phyloP scores from a whole-genome alignment of 257 asterid species.

The Solanum pennellii region DNA sequence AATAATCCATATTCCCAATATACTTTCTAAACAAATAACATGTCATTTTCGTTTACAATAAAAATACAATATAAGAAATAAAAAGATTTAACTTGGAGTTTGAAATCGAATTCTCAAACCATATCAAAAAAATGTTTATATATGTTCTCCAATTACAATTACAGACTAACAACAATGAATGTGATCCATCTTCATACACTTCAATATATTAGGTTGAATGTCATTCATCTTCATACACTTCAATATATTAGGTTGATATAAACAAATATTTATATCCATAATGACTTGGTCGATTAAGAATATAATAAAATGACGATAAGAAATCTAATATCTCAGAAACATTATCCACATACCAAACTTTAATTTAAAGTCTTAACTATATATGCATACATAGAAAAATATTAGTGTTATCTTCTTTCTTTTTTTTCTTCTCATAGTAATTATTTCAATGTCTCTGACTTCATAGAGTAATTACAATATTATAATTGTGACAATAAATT shows the following conservation, averaged over 20 bases:
- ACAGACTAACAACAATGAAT: no score
- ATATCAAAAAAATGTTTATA: no score
- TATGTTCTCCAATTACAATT: background rate
- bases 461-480: background rate
- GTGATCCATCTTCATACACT: background rate
- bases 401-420: background rate
- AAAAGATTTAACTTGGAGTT: no score
- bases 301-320: background rate
- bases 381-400: background rate
- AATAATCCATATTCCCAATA: background rate
- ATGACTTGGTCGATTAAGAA: no score
- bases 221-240: background rate
- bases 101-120: background rate
- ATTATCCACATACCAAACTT: background rate
- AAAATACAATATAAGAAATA: no score
- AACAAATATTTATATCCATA: no score
- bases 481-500: background rate
- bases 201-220: background rate
- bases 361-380: background rate
- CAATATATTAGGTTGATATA: background rate
- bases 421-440: background rate
- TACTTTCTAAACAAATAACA: background rate
- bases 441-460: background rate
- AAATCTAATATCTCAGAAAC: background rate
- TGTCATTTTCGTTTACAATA: background rate